Evolutionary conservation across 345 rosid species (phyloP).

Genomic region (Brassica incana): DNA sequence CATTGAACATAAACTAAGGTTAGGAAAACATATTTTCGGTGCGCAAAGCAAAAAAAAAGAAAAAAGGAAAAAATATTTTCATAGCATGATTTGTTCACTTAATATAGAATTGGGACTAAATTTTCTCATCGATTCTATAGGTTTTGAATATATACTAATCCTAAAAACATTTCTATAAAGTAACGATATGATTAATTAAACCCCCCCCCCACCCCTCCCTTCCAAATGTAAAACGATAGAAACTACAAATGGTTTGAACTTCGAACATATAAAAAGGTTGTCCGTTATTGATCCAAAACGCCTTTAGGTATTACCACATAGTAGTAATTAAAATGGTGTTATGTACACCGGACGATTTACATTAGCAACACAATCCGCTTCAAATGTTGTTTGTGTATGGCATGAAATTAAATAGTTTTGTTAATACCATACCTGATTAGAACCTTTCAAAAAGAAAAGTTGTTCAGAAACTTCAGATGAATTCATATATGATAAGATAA

Average conservation of each 20-base stretch:
- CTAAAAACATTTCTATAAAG: no score
- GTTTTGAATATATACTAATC: background rate
- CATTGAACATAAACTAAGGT: background rate
- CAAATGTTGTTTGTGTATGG: background rate
- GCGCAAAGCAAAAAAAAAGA: no score
- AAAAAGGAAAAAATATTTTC: no score
- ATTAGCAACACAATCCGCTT: background rate
- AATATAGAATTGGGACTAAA: background rate
- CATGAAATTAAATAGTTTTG: background rate
- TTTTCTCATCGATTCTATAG: background rate
- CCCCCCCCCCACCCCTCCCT: no score
- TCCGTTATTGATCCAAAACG: background rate
- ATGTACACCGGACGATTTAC: background rate
- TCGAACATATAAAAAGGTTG: background rate
- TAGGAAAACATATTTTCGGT: background rate
- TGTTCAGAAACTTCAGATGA: background rate
- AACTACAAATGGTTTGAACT: background rate
- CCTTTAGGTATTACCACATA: background rate
- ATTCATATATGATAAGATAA: background rate
- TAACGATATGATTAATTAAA: no score
- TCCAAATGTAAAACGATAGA: no score
- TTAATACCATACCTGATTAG: background rate
- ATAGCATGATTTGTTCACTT: background rate
- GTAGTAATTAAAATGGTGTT: no score
- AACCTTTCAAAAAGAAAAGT: background rate